Percentiles rank a stretch among this genome's conserved stretches.
These are phyloP conservation scores for Pleurotus cornucopiae DNA, from an alignment of 768 basidiomycete species.

Conservation along the genomic window DNA sequence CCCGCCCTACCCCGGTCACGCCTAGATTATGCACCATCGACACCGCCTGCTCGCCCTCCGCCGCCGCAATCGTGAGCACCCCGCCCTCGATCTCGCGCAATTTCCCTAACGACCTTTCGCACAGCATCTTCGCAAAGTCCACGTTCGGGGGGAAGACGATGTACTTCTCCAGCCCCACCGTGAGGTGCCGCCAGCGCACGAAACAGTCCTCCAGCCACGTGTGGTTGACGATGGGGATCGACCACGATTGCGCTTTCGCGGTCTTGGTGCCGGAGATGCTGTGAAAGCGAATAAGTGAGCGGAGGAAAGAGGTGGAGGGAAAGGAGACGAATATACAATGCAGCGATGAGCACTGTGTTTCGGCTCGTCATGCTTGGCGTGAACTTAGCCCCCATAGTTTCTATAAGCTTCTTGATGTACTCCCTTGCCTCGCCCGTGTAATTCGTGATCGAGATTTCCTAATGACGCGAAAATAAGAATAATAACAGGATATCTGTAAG, in stretches of 20 bases:
- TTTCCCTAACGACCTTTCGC: conserved; percentile 35
- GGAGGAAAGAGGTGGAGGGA: background rate
- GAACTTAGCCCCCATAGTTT: conserved; percentile 71
- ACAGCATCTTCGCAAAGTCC: conserved; percentile 51
- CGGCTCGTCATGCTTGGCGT: conserved; percentile 75
- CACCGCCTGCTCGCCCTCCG: conserved; percentile 4
- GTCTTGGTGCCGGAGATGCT: conserved; percentile 58
- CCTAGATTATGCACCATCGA: background rate
- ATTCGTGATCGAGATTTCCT: conserved; percentile 85
- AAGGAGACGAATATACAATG: conserved; percentile 53
- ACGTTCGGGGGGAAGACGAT: conserved; percentile 63
- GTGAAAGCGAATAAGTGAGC: background rate
- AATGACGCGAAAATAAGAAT: background rate
- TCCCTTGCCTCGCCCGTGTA: conserved; percentile 85
- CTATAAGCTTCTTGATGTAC: conserved; percentile 82
- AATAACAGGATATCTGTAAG: too few species aligned
- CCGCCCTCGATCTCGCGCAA: conserved; percentile 17
- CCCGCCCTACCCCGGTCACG: background rate
- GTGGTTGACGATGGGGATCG: conserved; percentile 85
- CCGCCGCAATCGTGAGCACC: conserved; percentile 2
- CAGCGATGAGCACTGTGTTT: conserved; percentile 82
- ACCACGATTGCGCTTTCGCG: conserved; percentile 71
- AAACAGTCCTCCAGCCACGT: conserved; percentile 92
- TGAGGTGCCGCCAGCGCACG: conserved; percentile 68
- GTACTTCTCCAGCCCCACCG: conserved; percentile 63